Evolutionary conservation across 768 basidiomycete species (phyloP).

Genomic region (Tricholoma sp.): DNA sequence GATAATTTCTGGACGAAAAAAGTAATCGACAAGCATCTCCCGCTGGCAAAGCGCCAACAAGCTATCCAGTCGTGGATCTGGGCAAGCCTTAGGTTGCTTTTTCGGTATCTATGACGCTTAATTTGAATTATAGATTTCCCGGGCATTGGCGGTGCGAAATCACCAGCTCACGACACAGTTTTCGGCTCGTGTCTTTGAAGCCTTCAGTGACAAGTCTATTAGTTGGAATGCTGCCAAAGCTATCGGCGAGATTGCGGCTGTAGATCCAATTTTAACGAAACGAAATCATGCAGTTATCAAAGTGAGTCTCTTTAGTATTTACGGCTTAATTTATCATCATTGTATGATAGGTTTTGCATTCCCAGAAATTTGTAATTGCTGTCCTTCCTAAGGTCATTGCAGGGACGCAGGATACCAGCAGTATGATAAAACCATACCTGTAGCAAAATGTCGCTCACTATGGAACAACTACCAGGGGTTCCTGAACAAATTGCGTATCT

Average conservation of each 20-base stretch:
- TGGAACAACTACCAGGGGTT: slow-evolving; percentile 14
- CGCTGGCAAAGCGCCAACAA: slow-evolving; percentile 37
- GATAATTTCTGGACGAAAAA: slow-evolving; percentile 44
- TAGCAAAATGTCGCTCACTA: background rate
- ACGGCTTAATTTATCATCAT: background rate
- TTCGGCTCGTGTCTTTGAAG: slow-evolving; percentile 59
- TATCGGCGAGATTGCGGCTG: slow-evolving; percentile 59
- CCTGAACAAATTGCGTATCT: slow-evolving; percentile 63
- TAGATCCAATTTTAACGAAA: slow-evolving; percentile 68
- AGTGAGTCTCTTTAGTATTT: slow-evolving; percentile 36
- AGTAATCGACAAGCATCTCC: slow-evolving; percentile 30
- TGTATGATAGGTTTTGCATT: slow-evolving; percentile 56
- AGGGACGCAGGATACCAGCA: slow-evolving; percentile 50
- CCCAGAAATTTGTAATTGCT: slow-evolving; percentile 68
- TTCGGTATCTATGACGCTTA: background rate
- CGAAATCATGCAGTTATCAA: slow-evolving; percentile 72
- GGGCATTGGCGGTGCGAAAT: slow-evolving; percentile 73
- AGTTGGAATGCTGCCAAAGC: slow-evolving; percentile 72
- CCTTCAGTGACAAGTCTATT: slow-evolving; percentile 62
- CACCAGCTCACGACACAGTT: slow-evolving; percentile 54
- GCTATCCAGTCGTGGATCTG: slow-evolving; percentile 63
- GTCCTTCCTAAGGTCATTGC: slow-evolving; percentile 72
- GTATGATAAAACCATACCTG: slow-evolving; percentile 32
- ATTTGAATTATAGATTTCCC: slow-evolving; percentile 51
- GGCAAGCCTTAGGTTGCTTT: slow-evolving; percentile 38